These are phyloP conservation scores for Chytriomyces hyalinus DNA, from an alignment of 192 early-diverging fungal genomes.

Conservation along the genomic window DNA sequence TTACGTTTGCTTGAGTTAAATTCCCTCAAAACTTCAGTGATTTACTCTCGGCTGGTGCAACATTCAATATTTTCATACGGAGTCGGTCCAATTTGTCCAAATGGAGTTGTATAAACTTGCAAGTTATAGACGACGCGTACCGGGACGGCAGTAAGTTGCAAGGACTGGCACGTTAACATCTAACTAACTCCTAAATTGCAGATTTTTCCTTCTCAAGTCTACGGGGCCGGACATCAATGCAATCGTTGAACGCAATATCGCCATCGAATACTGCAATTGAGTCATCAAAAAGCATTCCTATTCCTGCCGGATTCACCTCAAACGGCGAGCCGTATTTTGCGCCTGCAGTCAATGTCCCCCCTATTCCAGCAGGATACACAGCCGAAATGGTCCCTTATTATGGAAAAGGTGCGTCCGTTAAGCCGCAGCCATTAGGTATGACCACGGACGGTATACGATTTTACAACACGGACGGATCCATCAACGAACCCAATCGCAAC, in stretches of 20 bases:
- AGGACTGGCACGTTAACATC: too few species aligned
- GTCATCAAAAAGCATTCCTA: constrained; percentile 24
- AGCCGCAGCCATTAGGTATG: constrained; percentile 56
- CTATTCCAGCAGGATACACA: constrained; percentile 59
- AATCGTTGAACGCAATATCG: constrained; percentile 7
- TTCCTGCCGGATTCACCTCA: constrained; percentile 54
- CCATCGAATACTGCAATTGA: constrained; percentile 12
- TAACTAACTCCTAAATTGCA: neutral
- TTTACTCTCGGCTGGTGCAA: constrained; percentile 46
- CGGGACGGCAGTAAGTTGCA: constrained; percentile 47
- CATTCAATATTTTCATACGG: constrained; percentile 60
- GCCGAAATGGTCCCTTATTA: constrained; percentile 53
- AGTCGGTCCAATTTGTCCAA: constrained; percentile 35
- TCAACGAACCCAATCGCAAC: constrained; percentile 47
- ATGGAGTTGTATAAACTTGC: constrained; percentile 63
- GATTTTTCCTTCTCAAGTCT: neutral
- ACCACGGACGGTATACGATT: constrained; percentile 57
- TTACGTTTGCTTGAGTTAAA: neutral
- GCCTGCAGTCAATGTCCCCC: constrained; percentile 54
- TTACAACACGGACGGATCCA: constrained; percentile 51
- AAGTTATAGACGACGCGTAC: constrained; percentile 65
- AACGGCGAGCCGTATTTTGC: constrained; percentile 63
- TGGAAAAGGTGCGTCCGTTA: constrained; percentile 53
- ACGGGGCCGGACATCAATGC: neutral
- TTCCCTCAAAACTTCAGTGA: constrained; percentile 15